phyloP scores from a whole-genome alignment of 2,329 filamentous ascomycete species.

The Paecilomyces sp. region DNA sequence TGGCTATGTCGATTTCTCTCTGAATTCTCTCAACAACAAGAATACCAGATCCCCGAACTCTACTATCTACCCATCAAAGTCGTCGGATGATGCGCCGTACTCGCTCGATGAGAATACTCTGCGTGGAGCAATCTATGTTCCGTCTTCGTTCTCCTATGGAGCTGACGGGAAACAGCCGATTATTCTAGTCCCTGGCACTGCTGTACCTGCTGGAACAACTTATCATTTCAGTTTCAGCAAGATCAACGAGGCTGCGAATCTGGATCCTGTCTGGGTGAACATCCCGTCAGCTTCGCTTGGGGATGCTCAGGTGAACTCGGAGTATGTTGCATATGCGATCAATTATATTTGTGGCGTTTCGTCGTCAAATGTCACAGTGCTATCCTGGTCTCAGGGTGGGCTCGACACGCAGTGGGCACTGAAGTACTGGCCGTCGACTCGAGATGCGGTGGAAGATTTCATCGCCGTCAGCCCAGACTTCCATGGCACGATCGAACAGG shows the following conservation, averaged over 20 bases:
- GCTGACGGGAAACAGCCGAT: slow-evolving; percentile 36
- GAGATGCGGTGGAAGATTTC: slow-evolving; percentile 40
- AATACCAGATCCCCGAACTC: slow-evolving; percentile 3
- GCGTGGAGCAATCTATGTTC: slow-evolving; percentile 48
- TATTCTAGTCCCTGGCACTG: slow-evolving; percentile 49
- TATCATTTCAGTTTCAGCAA: slow-evolving; percentile 45
- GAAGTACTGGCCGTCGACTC: slow-evolving; percentile 51
- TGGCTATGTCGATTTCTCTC: slow-evolving; percentile 7
- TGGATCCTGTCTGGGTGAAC: slow-evolving; percentile 51
- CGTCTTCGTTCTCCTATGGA: slow-evolving; percentile 42
- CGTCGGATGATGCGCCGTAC: slow-evolving; percentile 42
- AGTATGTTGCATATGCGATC: slow-evolving; percentile 53
- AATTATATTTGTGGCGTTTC: slow-evolving; percentile 29
- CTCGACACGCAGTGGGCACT: slow-evolving; percentile 51
- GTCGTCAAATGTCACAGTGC: slow-evolving; percentile 33
- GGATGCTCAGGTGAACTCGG: slow-evolving; percentile 46
- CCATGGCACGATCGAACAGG: slow-evolving; percentile 25
- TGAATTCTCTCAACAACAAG: slow-evolving; percentile 11
- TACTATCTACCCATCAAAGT: slow-evolving; percentile 12
- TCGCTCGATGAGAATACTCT: slow-evolving; percentile 39
- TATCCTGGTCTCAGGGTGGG: slow-evolving; percentile 52
- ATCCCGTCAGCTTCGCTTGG: slow-evolving; percentile 41
- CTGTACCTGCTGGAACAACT: slow-evolving; percentile 38
- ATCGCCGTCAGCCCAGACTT: slow-evolving; percentile 49
- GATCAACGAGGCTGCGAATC: slow-evolving; percentile 34